Evolutionary conservation across 1,284 basidiomycete species (phyloP).

Genomic region (Golubevia sp.): DNA sequence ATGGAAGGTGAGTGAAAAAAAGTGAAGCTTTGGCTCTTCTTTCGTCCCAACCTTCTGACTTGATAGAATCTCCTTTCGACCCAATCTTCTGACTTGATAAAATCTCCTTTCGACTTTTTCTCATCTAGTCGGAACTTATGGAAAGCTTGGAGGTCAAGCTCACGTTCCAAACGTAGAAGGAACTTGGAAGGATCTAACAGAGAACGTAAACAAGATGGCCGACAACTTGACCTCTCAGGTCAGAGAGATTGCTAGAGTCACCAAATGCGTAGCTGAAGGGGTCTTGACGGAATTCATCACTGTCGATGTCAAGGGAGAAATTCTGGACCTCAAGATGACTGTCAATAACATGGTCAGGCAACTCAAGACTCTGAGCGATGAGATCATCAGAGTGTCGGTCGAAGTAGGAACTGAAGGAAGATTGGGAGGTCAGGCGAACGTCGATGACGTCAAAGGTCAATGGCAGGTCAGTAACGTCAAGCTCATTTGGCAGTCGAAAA

Average conservation of each 20-base stretch:
- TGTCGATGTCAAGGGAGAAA: conserved; percentile 95
- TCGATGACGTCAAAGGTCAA: conserved; percentile 66
- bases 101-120: background rate
- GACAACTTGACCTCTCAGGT: conserved; percentile 56
- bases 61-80: background rate
- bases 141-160: conserved; percentile 57
- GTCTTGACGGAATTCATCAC: conserved; percentile 87
- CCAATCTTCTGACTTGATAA: background rate
- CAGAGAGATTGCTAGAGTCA: conserved; percentile 61
- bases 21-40: conserved; percentile 1
- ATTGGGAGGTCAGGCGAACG: conserved; percentile 82
- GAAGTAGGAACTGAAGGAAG: conserved; percentile 91
- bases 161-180: conserved; percentile 63
- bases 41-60: background rate
- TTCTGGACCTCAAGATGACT: conserved; percentile 79
- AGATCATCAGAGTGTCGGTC: conserved; percentile 63
- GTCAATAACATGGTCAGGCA: conserved; percentile 62
- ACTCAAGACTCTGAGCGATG: conserved; percentile 54
- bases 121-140: conserved; percentile 50
- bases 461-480: conserved; percentile 61
- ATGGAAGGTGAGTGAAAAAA: conserved; percentile 31
- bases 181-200: conserved; percentile 64
- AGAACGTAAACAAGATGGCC: conserved; percentile 65
- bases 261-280: conserved; percentile 77
- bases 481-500: no score